Conservation (phyloP, 805 yeast genomes). For the Hanseniaspora guilliermondii region DNA sequence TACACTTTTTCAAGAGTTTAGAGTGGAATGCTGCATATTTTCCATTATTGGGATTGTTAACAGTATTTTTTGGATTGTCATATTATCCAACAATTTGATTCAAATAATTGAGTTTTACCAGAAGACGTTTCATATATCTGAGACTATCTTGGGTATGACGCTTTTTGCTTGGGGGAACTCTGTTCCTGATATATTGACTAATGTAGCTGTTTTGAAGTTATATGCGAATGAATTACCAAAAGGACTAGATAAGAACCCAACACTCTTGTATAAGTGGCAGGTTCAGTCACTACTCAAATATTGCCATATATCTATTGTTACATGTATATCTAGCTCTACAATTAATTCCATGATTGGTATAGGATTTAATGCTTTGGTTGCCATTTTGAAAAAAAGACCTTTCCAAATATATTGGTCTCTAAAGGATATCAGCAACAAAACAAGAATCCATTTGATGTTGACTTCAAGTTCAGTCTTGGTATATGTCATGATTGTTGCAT, state of each 20-base stretch:
- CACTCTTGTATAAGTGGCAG: conserved; percentile 13
- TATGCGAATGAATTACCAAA: conserved; percentile 22
- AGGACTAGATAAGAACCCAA: conserved; percentile 17
- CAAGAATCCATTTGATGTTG: conserved; percentile 21
- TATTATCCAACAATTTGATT: conserved; percentile 27
- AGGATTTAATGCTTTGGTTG: conserved; percentile 59
- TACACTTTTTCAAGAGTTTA: conserved; percentile 7
- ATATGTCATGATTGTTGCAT: not conserved
- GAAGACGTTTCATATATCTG: conserved; percentile 38
- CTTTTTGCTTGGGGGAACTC: conserved; percentile 91
- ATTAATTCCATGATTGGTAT: conserved; percentile 68
- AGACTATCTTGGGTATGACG: conserved; percentile 81
- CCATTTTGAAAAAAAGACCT: conserved; percentile 22
- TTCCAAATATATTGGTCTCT: conserved; percentile 15
- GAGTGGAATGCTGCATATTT: conserved; percentile 15
- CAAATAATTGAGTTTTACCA: conserved; percentile 28
- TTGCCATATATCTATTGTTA: conserved; percentile 82
- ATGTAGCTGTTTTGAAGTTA: conserved; percentile 64
- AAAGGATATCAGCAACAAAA: conserved; percentile 10
- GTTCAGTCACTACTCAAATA: conserved; percentile 39
- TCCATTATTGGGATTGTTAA: conserved; percentile 23
- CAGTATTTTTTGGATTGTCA: conserved; percentile 26
- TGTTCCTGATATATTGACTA: conserved; percentile 78
- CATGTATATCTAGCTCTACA: conserved; percentile 89
- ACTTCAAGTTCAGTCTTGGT: conserved; percentile 20